phyloP scores from a whole-genome alignment of 257 asterid species.

The Orobanche coerulescens region DNA sequence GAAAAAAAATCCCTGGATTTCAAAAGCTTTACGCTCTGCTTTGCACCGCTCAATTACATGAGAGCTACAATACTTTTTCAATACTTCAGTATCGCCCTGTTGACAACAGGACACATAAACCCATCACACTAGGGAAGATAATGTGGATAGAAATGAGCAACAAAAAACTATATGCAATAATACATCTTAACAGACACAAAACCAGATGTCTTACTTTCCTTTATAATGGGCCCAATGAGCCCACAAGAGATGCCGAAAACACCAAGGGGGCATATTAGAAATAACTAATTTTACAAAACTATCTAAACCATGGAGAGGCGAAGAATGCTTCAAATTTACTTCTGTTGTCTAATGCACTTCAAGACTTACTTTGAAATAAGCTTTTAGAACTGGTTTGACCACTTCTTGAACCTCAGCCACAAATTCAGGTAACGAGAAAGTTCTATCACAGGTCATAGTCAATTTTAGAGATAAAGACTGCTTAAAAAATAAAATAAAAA shows the following conservation, averaged over 20 bases:
- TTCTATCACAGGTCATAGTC: constrained; percentile 37
- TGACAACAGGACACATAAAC: constrained; percentile 13
- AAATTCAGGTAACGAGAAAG: constrained; percentile 87
- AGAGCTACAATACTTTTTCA: constrained; percentile 70
- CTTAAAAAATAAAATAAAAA: not conserved
- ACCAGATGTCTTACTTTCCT: not conserved
- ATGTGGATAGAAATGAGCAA: not conserved
- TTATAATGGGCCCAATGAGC: not conserved
- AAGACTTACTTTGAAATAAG: constrained; percentile 75
- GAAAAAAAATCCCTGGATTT: constrained; percentile 64
- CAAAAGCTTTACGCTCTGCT: constrained; percentile 73
- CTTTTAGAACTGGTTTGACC: constrained; percentile 77
- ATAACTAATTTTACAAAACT: not conserved
- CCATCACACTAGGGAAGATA: constrained; percentile 7
- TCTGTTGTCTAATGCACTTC: not conserved
- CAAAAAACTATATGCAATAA: not conserved
- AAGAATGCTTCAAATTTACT: not conserved
- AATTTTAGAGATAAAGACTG: not conserved
- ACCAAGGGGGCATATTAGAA: not conserved
- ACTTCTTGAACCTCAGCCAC: constrained; percentile 94
- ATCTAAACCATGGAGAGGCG: not conserved
- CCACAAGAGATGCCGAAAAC: not conserved
- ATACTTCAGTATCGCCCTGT: constrained; percentile 63
- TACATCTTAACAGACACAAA: not conserved
- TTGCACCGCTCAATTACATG: constrained; percentile 81